Evolutionary conservation across 2,329 filamentous ascomycete species (phyloP).

Genomic region (Cercospora sp.): DNA sequence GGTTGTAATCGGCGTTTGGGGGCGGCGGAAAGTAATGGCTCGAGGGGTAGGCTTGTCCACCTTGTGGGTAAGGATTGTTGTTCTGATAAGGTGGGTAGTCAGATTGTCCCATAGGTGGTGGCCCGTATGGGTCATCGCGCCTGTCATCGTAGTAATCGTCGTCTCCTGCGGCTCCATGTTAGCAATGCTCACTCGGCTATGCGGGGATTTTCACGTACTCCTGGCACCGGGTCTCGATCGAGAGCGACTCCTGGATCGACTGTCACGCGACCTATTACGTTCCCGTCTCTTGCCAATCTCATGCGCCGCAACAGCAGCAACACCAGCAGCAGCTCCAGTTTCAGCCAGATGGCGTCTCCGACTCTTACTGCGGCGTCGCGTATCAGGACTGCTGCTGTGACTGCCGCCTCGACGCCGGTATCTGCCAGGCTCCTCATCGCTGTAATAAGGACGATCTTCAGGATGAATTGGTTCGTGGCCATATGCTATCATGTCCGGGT

Average conservation of each 20-base stretch:
- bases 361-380: conserved; percentile 41
- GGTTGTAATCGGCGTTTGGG: conserved; percentile 35
- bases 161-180: conserved; percentile 11
- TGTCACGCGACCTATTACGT: conserved; percentile 48
- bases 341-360: conserved; percentile 55
- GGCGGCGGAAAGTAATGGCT: conserved; percentile 54
- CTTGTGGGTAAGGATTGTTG: conserved; percentile 32
- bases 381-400: conserved; percentile 44
- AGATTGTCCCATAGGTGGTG: conserved; percentile 40
- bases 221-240: conserved; percentile 12
- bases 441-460: conserved; percentile 47
- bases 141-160: conserved; percentile 28
- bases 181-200: background rate
- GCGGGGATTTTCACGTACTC: conserved; percentile 17
- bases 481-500: conserved; percentile 61
- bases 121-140: conserved; percentile 35
- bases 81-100: conserved; percentile 34
- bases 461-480: conserved; percentile 62
- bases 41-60: conserved; percentile 43
- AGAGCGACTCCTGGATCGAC: conserved; percentile 9
- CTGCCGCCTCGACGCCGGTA: conserved; percentile 46
- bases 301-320: conserved; percentile 58
- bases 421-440: conserved; percentile 45
- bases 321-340: conserved; percentile 59
- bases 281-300: conserved; percentile 59